Base-by-base conservation (phyloP, 2,329 filamentous ascomycete species). In the Nemania bipapillata region DNA sequence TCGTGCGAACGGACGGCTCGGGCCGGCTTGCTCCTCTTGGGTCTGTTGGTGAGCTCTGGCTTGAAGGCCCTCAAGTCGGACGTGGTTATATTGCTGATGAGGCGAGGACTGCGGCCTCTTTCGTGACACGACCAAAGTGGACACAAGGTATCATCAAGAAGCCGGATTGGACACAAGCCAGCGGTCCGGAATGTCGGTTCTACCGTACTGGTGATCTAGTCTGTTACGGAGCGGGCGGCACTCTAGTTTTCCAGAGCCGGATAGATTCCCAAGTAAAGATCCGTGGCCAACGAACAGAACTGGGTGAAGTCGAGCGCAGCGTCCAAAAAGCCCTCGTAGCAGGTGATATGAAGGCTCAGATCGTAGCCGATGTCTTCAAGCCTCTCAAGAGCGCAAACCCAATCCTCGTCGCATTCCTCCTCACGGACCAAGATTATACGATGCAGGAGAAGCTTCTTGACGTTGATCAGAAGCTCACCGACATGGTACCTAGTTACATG, bases 231-330 rank as follows among this genome's bases (percentile, higher is more conserved):
- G 15, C 9, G 1, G 86, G 90, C 74, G 75, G 78, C n/a, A 64
- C 56, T 28, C 68, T 82, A 24, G 57, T 74, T 6, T 80, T 77
- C 58, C 63, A 82, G 58, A 84, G 84, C 50, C 79, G 84, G 47
- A 83, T 82, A 64, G 84, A 86, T 72, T 79, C 79, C 1, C 83
- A 86, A 71, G 78, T 84, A 54, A 86, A 86, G 72, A 74, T 86
- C 22, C 80, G 81, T 37, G 86, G 86, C 52, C 85, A 80, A 63
- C 70, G 83, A 68, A 77, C 83, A 69, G 86, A 81, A 76, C 75
- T 82, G 61, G 81, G 78, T 22, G 83, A 81, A 73, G 81, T 81
- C 45, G 85, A 81, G 75, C 78, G 79, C 56, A n/a, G n/a, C n/a
- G n/a, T n/a, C n/a, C n/a, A n/a, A n/a, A n/a, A n/a, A n/a, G n/a